Evolutionary conservation across 441 rosid genomes (phyloP).

Genomic region (Pelargonium citronellum): DNA sequence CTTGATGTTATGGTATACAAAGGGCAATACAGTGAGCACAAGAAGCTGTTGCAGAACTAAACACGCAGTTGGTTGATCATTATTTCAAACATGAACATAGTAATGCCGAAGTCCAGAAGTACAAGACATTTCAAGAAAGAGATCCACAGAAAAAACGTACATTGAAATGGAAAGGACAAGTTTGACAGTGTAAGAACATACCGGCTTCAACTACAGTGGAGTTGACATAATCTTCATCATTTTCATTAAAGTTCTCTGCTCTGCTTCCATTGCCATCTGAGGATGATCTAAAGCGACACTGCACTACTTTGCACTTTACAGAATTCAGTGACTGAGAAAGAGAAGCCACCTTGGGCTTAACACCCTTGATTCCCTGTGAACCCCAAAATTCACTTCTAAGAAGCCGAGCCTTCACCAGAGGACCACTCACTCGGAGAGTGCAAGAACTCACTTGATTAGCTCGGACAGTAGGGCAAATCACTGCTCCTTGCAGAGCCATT

Average conservation of each 20-base stretch:
- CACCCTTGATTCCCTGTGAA: slow-evolving; percentile 26
- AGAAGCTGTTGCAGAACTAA: no score
- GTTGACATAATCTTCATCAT: slow-evolving; percentile 76
- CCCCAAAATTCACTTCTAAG: slow-evolving; percentile 51
- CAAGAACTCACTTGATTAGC: slow-evolving; percentile 50
- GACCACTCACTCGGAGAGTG: slow-evolving; percentile 37
- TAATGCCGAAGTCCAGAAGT: no score
- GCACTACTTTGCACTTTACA: slow-evolving; percentile 30
- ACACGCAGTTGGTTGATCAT: no score
- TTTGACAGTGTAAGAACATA: slow-evolving; percentile 26
- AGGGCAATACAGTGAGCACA: not conserved
- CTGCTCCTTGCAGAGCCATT: slow-evolving; percentile 57
- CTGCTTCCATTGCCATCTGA: slow-evolving; percentile 73
- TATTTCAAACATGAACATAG: no score
- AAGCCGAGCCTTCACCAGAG: slow-evolving; percentile 37
- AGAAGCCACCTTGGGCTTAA: slow-evolving; percentile 28
- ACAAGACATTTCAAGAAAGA: no score
- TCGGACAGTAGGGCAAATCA: slow-evolving; percentile 55
- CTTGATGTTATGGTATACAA: not conserved
- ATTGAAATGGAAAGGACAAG: no score
- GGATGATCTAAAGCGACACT: slow-evolving; percentile 74
- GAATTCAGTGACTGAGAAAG: slow-evolving; percentile 27
- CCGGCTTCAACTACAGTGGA: slow-evolving; percentile 88
- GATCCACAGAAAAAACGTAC: no score
- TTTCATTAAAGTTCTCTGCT: slow-evolving; percentile 74